Evolutionary conservation across 768 basidiomycete genomes (phyloP), one percentile per base, ranked within the genome.

Genomic region (Tremella yokohamensis): DNA sequence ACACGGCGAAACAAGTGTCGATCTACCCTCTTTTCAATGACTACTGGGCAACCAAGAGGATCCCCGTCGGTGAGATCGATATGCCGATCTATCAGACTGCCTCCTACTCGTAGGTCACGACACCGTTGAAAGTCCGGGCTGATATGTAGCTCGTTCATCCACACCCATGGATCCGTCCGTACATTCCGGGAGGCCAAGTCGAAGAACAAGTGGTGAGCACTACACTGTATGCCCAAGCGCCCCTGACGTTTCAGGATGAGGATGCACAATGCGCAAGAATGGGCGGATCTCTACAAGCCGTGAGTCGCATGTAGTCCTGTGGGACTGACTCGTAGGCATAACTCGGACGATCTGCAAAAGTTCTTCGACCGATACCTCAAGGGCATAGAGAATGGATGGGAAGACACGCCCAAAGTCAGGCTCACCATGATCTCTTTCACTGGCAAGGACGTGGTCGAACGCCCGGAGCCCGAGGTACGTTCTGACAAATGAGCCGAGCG

Each of bases 41-140:
- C 19, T 52, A 34, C 24, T 52, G 51, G 51, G 51, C 2, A 18
- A 24, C 51, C 29, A 52, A 52, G 29, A 34, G 29, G 18, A 52
- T 52, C 29, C 26, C 20, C 8, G 51, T 52, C 34, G 51, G 37
- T 13, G 29, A 37, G 16, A 52, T 52, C 26, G 29, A 52, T 19
- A 37, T 52, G 15, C 51, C 51, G 16, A 39, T 52, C 18, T 52
- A 52, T 52, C 51, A 52, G 51, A 3, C 29, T 29, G 51, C 51
- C n/a, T 52, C 51, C 12, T 52, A 52, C 38, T 52, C 51, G 37
- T 50, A 20, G 24, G 49, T 13, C n/a, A 45, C n/a, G 44, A 45
- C 11, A 8, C 44, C n/a, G 6, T 34, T 34, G 4, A 6, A 11
- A 11, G 29, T 34, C 29, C 4, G 6, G 29, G 6, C 29, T 34